Evolutionary conservation across 2,329 filamentous ascomycete genomes (phyloP).

Genomic region (Cordyceps tenuipes): DNA sequence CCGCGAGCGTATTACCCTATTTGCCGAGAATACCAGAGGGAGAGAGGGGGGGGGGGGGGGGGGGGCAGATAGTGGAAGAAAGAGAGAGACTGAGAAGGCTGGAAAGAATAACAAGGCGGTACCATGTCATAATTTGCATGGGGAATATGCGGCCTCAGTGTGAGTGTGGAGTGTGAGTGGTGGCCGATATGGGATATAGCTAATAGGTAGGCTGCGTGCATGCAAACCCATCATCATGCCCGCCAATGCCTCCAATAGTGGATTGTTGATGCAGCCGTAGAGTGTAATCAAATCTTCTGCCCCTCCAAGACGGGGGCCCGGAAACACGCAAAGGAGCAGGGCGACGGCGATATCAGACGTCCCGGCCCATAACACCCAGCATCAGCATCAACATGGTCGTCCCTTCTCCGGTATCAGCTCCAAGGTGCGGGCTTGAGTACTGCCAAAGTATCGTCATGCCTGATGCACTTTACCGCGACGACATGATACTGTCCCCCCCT

Average conservation of each 20-base stretch:
- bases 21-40: not conserved
- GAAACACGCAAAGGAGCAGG: not conserved
- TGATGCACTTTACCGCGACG: not conserved
- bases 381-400: not conserved
- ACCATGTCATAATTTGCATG: not conserved
- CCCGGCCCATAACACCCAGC: not conserved
- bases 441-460: not conserved
- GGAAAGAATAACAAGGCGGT: not conserved
- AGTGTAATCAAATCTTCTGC: not conserved
- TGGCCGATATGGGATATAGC: not conserved
- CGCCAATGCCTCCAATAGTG: constrained; percentile 3
- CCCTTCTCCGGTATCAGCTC: not conserved
- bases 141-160: not conserved
- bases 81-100: no score
- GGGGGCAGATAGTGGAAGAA: no score
- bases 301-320: not conserved
- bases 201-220: no score
- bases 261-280: not conserved
- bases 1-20: not conserved
- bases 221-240: not conserved
- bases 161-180: not conserved
- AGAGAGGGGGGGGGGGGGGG: not conserved
- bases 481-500: not conserved
- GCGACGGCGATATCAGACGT: not conserved
- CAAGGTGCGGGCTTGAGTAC: not conserved